These are phyloP conservation scores for Pyrenochaeta sp. DNA, from an alignment of 2,329 filamentous ascomycete genomes.

Conservation along the genomic window DNA sequence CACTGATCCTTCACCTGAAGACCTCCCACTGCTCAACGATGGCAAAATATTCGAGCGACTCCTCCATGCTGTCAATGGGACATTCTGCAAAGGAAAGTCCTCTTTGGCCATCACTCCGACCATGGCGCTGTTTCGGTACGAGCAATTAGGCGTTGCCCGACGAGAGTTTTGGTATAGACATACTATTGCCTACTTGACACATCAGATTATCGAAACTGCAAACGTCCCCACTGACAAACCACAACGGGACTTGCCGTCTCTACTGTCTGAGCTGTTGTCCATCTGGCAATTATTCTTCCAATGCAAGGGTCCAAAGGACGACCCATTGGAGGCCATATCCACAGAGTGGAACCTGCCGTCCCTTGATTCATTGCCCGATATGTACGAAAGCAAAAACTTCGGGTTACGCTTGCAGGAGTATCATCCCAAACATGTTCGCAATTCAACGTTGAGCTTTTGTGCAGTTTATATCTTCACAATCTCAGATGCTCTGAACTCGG, in stretches of 20 bases:
- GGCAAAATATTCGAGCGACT: constrained; percentile 33
- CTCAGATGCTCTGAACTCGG: constrained; percentile 26
- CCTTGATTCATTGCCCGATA: constrained; percentile 9
- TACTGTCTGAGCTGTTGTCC: constrained; percentile 39
- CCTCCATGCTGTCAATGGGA: constrained; percentile 13
- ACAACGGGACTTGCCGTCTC: constrained; percentile 20
- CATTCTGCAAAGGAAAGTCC: constrained; percentile 23
- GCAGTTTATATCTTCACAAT: constrained; percentile 41
- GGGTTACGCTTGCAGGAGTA: constrained; percentile 33
- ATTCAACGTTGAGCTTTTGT: constrained; percentile 32
- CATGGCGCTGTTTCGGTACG: constrained; percentile 34
- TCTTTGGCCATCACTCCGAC: constrained; percentile 28
- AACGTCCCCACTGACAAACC: constrained; percentile 6
- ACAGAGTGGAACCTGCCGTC: constrained; percentile 36
- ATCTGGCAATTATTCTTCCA: constrained; percentile 46
- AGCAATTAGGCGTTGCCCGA: constrained; percentile 36
- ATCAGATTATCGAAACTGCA: constrained; percentile 27
- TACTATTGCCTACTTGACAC: constrained; percentile 30
- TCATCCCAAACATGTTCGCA: constrained; percentile 26
- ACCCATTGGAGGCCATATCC: constrained; percentile 25
- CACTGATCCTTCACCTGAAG: constrained; percentile 22
- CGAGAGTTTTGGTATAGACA: constrained; percentile 28
- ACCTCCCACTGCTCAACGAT: constrained; percentile 24
- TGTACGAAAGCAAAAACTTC: constrained; percentile 19
- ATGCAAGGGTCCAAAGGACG: constrained; percentile 25